Evolutionary conservation across 768 basidiomycete genomes (phyloP), one percentile per base, ranked within the genome.

Genomic region (Termitomyces heimii): DNA sequence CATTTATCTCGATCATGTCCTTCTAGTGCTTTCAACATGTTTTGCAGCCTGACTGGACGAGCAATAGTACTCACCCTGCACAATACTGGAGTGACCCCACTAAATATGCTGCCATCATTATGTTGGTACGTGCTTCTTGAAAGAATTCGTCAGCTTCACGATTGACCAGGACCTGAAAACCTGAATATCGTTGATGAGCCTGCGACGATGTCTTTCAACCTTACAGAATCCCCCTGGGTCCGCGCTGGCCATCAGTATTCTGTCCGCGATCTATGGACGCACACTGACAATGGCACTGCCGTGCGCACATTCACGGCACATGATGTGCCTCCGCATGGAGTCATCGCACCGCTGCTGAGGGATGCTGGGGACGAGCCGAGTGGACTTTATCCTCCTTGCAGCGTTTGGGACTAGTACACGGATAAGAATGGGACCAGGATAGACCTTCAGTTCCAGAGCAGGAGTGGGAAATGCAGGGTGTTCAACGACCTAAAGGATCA

Each of bases 201-300:
- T 5, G 70, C 80, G 0, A 71, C 70, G 43, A 71, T 85, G 75
- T 77, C 70, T 67, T 85, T 85, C 69, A 82, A 75, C 55, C 67
- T 86, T 51, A 83, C 83, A 3, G 84, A 86, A 60, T 85, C 83
- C 8, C 82, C 84, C 0, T 86, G 80, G 79, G 80, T 86, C 60
- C 77, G 82, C 24, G 83, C 83, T 1, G 84, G 84, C 10, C 74
- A 79, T 35, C 77, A 82, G 67, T 86, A 86, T 63, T 67, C 77
- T 22, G 81, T 86, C 53, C 73, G 82, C 84, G 88, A 89, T 63
- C 73, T 89, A 2, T 89, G 88, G 88, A 67, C 81, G 4, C 87
- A 89, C 66, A 87, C 84, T 22, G 73, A 85, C 62, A 88, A 86
- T 62, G 85, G 85, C 3, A 88, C 83, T 0, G 82, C 81, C 1